Evolutionary conservation across 176 grass and related monocot species (phyloP), one percentile per base, ranked within the genome.

Genomic region (Guadua angustifolia): DNA sequence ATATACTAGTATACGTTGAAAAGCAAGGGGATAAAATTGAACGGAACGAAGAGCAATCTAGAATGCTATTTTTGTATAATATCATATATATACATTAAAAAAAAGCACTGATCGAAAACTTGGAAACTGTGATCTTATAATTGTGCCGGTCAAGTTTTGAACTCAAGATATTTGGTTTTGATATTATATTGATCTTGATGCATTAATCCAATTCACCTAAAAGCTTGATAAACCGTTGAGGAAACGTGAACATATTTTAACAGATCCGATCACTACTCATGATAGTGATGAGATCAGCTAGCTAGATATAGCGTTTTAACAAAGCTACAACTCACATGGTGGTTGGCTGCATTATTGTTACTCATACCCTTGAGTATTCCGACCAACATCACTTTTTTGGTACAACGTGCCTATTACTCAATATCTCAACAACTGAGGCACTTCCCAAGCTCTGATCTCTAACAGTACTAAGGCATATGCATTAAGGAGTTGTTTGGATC

Each of bases 341-440:
- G 9, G 46, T 76, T 67, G 35, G 60, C 12, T 76, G 13, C 45
- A 66, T 55, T 71, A 46, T 42, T 46, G 36, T 57, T 36, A 35
- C 15, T 45, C 5, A 33, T 35, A 57, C n/a, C 9, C 4, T n/a
- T 7, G 26, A 62, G 22, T 43, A 59, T 59, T 47, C 67, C 39
- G 45, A 60, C 25, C 53, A 72, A 14, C 11, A 1, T 15, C 51
- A 43, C 38, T 19, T 56, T 55, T 81, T 71, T 13, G 38, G 16
- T 71, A 45, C n/a, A 71, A 60, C 39, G 35, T 61, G 39, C 36
- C 51, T 71, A 69, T 33, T 81, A 81, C 49, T 81, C 51, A 45
- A 82, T 15, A 71, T 46, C 67, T 58, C 67, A 82, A 82, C 39
- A 35, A 71, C 66, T 33, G 25, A 10, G 57, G 1, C 25, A 63